Percentiles rank a stretch among this genome's conserved stretches.
Conservation (phyloP, 2,329 filamentous ascomycete genomes). For the Seiridium cupressi region DNA sequence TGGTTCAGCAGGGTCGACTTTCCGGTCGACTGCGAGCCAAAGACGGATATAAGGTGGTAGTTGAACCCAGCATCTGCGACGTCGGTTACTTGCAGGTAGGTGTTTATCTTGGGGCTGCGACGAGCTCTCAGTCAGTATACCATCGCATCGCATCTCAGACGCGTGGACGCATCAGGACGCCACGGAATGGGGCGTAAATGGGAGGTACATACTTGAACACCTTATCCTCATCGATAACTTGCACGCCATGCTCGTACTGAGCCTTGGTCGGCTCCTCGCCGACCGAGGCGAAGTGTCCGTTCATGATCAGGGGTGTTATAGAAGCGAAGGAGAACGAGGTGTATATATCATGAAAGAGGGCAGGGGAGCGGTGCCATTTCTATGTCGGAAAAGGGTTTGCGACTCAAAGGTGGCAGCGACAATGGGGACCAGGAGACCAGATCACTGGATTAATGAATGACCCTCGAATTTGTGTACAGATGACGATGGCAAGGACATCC, state of each 20-base stretch:
- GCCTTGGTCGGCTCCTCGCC: conserved; percentile 62
- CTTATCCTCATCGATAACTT: conserved; percentile 96
- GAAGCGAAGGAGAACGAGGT: conserved; percentile 8
- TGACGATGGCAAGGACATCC: conserved; percentile 4
- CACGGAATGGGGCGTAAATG: neutral
- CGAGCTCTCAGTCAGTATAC: conserved; percentile 11
- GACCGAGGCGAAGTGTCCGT: conserved; percentile 77
- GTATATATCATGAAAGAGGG: neutral
- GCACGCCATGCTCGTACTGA: conserved; percentile 88
- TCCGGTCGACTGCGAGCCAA: conserved; percentile 96
- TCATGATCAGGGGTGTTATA: conserved; percentile 47
- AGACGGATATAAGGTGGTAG: conserved; percentile 98
- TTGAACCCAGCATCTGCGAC: conserved; percentile 93
- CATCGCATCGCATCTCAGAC: neutral
- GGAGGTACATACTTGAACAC: conserved; percentile 77
- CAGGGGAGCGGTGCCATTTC: neutral
- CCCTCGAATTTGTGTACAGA: conserved; percentile 1
- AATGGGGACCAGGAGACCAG: conserved; percentile 5
- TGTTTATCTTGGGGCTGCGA: conserved; percentile 68
- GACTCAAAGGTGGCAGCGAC: neutral
- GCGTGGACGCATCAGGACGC: no score
- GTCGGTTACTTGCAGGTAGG: conserved; percentile 77
- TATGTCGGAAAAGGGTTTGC: neutral
- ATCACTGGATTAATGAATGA: conserved; percentile 9
- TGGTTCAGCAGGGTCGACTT: conserved; percentile 97